These are phyloP conservation scores for Aspergillus ruber DNA, from an alignment of 2,329 filamentous ascomycete species.

Conservation along the genomic window DNA sequence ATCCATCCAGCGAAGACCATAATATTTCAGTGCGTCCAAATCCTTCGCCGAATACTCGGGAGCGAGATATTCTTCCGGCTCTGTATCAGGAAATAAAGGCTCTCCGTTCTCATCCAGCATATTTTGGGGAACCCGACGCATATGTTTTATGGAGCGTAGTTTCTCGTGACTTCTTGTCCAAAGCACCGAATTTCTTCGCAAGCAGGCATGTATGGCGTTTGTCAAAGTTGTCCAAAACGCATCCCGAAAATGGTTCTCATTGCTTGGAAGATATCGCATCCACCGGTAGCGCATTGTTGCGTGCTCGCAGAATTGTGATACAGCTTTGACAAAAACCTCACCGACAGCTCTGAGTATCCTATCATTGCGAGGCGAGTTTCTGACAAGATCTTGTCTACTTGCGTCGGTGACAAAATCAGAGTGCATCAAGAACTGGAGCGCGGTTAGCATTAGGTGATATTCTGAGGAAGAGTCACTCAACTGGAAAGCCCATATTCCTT, in stretches of 20 bases:
- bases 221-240: conserved; percentile 5
- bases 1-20: conserved; percentile 1
- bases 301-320: conserved; percentile 36
- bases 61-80: conserved; percentile 3
- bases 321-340: conserved; percentile 33
- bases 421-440: conserved; percentile 43
- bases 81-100: conserved; percentile 2
- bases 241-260: background rate
- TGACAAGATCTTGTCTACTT: conserved; percentile 38
- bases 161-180: conserved; percentile 3
- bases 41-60: background rate
- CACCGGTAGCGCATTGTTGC: conserved; percentile 36
- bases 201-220: background rate
- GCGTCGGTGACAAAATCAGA: conserved; percentile 46
- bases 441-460: conserved; percentile 1
- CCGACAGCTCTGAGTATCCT: conserved; percentile 31
- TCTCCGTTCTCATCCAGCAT: conserved; percentile 4
- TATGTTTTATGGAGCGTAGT: conserved; percentile 2
- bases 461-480: conserved; percentile 12
- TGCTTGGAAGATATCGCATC: conserved; percentile 42
- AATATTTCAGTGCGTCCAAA: background rate
- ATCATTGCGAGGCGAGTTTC: conserved; percentile 29
- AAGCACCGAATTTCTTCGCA: background rate
- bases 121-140: conserved; percentile 1
- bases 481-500: conserved; percentile 38